These are phyloP conservation scores for Rutstroemia sp. DNA, from an alignment of 2,329 filamentous ascomycete species.

Conservation along the genomic window DNA sequence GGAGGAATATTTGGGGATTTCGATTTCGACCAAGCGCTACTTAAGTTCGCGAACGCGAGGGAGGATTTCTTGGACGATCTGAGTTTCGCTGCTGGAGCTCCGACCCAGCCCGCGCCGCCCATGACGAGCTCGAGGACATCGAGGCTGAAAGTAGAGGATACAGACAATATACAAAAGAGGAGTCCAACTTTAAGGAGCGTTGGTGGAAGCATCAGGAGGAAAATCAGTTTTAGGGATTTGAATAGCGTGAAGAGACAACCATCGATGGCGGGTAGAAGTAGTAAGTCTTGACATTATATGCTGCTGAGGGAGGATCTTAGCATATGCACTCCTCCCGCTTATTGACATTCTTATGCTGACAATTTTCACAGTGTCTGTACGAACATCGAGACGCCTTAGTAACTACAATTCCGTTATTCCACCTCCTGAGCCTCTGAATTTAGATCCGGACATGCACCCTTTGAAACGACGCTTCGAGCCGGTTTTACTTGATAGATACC, in stretches of 20 bases:
- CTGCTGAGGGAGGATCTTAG: slow-evolving; percentile 5
- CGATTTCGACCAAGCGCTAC: slow-evolving; percentile 87
- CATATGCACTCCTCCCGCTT: too few species aligned
- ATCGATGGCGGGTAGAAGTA: slow-evolving; percentile 58
- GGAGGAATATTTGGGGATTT: slow-evolving; percentile 50
- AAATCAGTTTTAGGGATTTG: slow-evolving; percentile 91
- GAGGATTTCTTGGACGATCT: slow-evolving; percentile 92
- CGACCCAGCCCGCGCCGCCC: slow-evolving; percentile 58
- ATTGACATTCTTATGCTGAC: slow-evolving; percentile 9
- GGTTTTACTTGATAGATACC: slow-evolving; percentile 90
- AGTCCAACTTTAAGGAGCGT: slow-evolving; percentile 40
- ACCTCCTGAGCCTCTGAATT: slow-evolving; percentile 80
- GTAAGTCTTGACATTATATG: slow-evolving; percentile 42
- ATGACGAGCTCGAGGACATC: slow-evolving; percentile 76
- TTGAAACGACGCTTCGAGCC: slow-evolving; percentile 91
- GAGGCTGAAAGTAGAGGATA: slow-evolving; percentile 72
- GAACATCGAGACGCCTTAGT: slow-evolving; percentile 82
- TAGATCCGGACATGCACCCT: slow-evolving; percentile 90
- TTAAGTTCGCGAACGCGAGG: slow-evolving; percentile 92
- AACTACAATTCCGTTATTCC: slow-evolving; percentile 99
- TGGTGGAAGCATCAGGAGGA: slow-evolving; percentile 81
- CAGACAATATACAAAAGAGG: slow-evolving; percentile 34
- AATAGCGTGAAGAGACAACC: slow-evolving; percentile 88
- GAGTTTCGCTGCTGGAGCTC: slow-evolving; percentile 71
- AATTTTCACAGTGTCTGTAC: slow-evolving; percentile 49